A percentile compares a stretch with the other conserved stretches of the same genome.
These are phyloP conservation scores for Cicer arietinum DNA, from an alignment of 306 rosid genomes.

Conservation along the genomic window DNA sequence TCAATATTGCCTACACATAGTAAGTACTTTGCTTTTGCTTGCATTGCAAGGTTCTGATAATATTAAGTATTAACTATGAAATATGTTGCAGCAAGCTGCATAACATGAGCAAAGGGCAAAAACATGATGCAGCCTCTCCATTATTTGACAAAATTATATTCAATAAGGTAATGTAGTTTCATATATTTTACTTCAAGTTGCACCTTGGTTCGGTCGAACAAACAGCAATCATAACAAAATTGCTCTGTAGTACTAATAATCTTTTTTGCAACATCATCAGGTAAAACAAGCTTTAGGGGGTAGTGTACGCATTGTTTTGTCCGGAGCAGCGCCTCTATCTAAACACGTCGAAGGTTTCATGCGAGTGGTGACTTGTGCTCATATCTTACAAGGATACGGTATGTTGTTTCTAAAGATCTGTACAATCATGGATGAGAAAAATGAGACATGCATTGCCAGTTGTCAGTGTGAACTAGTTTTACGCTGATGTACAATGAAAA, in stretches of 20 bases:
- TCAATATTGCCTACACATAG: conserved; percentile 80
- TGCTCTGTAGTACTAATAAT: conserved; percentile 13
- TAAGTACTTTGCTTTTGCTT: conserved; percentile 50
- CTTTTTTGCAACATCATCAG: conserved; percentile 53
- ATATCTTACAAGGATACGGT: conserved; percentile 96
- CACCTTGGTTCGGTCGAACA: conserved; percentile 28
- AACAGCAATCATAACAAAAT: conserved; percentile 15
- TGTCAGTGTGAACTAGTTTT: no score
- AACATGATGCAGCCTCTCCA: conserved; percentile 68
- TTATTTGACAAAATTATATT: conserved; percentile 77
- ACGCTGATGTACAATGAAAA: no score
- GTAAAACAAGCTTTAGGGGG: conserved; percentile 88
- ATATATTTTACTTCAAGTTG: neutral
- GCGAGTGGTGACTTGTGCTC: conserved; percentile 84
- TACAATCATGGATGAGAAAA: neutral
- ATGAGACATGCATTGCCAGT: no score
- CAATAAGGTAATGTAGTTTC: conserved; percentile 62
- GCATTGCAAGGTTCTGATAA: conserved; percentile 24
- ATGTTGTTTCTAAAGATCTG: conserved; percentile 36
- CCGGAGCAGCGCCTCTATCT: conserved; percentile 94
- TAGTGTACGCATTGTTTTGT: conserved; percentile 74
- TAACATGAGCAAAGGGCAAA: conserved; percentile 65
- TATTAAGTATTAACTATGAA: neutral
- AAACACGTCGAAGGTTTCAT: conserved; percentile 77
- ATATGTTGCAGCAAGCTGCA: conserved; percentile 66